These are phyloP conservation scores for Ophiocytium majus DNA, from an alignment of 352 stramenopile species.

Conservation along the genomic window DNA sequence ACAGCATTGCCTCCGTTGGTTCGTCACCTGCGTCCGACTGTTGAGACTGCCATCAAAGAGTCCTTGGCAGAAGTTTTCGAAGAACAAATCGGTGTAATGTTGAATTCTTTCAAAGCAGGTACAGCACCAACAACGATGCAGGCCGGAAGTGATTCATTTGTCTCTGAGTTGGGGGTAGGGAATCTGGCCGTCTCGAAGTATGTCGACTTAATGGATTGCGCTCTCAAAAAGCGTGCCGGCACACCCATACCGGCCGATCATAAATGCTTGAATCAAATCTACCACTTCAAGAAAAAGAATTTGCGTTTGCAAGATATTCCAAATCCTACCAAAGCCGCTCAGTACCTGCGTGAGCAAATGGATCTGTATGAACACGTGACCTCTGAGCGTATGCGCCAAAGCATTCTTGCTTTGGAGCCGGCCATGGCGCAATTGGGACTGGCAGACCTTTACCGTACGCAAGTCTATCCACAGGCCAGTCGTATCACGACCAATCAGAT, in stretches of 20 bases:
- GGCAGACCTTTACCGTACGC: neutral
- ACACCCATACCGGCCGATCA: neutral
- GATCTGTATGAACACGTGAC: neutral
- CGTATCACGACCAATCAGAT: neutral
- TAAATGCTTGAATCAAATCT: neutral
- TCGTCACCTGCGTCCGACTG: neutral
- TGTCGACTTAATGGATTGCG: conserved; percentile 4
- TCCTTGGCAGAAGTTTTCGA: neutral
- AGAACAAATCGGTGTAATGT: neutral
- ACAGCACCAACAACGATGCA: neutral
- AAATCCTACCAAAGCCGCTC: neutral
- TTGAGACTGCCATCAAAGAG: neutral
- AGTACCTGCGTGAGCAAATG: neutral
- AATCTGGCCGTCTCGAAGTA: neutral
- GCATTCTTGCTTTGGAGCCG: neutral
- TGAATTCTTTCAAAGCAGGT: neutral
- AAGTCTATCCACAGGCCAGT: neutral
- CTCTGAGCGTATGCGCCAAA: neutral
- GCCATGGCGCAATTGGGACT: neutral
- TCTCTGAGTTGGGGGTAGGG: neutral
- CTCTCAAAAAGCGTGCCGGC: neutral
- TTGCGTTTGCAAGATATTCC: no score
- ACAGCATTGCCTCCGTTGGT: neutral
- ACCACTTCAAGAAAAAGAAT: neutral
- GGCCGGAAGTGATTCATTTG: neutral